A percentile compares a stretch with the other conserved stretches of the same genome.
Evolutionary conservation across 805 yeast species (phyloP).

Genomic region (Metschnikowia continentalis): DNA sequence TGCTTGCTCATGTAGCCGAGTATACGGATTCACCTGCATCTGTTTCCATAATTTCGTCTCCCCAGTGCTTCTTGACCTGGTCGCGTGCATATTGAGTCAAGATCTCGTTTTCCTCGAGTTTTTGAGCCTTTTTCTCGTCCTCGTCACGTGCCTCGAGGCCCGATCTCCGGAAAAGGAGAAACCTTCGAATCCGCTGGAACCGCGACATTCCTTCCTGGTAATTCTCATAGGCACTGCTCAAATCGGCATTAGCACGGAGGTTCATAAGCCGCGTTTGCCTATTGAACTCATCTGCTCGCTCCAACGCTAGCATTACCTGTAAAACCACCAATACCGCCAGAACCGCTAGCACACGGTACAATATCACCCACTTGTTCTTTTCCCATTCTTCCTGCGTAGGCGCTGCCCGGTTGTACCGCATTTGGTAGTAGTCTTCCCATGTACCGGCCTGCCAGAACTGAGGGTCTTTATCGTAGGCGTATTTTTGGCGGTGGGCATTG

Average conservation of each 20-base stretch:
- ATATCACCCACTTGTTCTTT: constrained; percentile 41
- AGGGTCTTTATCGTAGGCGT: constrained; percentile 32
- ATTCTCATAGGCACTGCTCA: constrained; percentile 23
- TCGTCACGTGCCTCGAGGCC: constrained; percentile 19
- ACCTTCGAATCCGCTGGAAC: constrained; percentile 31
- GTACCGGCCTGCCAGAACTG: constrained; percentile 59
- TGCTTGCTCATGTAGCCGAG: not conserved
- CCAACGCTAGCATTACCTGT: constrained; percentile 38
- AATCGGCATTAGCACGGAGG: constrained; percentile 27
- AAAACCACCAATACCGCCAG: constrained; percentile 36
- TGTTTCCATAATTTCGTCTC: constrained; percentile 14
- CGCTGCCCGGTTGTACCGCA: constrained; percentile 34
- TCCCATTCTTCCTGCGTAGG: constrained; percentile 40
- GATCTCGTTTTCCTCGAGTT: constrained; percentile 25
- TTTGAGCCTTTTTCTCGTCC: constrained; percentile 11
- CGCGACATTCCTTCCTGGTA: constrained; percentile 26
- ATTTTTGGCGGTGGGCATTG: constrained; percentile 32
- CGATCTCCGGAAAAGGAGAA: constrained; percentile 31
- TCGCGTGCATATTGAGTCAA: constrained; percentile 32
- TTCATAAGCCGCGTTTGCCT: constrained; percentile 22
- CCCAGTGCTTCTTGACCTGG: constrained; percentile 13
- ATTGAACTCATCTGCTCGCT: constrained; percentile 31
- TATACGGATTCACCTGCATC: too few species aligned
- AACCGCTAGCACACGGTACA: constrained; percentile 37
- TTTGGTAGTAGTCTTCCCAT: constrained; percentile 58